Base-by-base conservation (phyloP, 192 early-diverging fungal species). In the Geosiphon pyriformis region DNA sequence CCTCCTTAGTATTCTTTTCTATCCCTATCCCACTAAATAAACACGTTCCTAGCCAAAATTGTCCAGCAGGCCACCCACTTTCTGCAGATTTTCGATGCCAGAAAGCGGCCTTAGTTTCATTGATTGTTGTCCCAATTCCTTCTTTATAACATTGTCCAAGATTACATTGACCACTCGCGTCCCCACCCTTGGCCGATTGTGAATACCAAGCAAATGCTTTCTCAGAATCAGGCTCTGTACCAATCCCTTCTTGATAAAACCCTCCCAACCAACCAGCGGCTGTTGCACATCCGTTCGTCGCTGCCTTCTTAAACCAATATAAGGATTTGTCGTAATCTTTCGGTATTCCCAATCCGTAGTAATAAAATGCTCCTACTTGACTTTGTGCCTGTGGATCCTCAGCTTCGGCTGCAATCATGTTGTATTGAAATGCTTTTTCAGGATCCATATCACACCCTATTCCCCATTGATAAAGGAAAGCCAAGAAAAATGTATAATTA, bases 261-360 rank as follows among this genome's bases (percentile, higher is more conserved):
- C 37, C 15, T 42, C 37, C 37, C 15, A 42, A 42, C 37, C 37
- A 42, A 42, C 37, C 37, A 15, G 37, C 78, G 31, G 80, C 81
- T 15, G 76, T 68, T 8, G 84, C 78, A 55, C 88, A 76, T 0
- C 83, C 84, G 47, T 88, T 80, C 8, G 73, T 53, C n/a, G 87
- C 87, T 3, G 87, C 85, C 57, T 78, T 72, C 17, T 66, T 59
- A 61, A 85, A 88, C 87, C 85, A 88, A 50, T 77, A 74, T 11
- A 82, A 73, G 12, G 82, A 87, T 59, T 78, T 60, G 49, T 60
- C 48, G 11, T 74, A 60, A 56, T 87, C 80, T 52, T 76, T 73
- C n/a, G 71, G 71, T 4, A 80, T 64, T 18, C 87, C 87, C 20
- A 79, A 74, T 17, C 87, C 87, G 63, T 87, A 75, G 30, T 85